Evolutionary conservation across 106 monocot genomes (phyloP).

Genomic region (Amphibolis antarctica): DNA sequence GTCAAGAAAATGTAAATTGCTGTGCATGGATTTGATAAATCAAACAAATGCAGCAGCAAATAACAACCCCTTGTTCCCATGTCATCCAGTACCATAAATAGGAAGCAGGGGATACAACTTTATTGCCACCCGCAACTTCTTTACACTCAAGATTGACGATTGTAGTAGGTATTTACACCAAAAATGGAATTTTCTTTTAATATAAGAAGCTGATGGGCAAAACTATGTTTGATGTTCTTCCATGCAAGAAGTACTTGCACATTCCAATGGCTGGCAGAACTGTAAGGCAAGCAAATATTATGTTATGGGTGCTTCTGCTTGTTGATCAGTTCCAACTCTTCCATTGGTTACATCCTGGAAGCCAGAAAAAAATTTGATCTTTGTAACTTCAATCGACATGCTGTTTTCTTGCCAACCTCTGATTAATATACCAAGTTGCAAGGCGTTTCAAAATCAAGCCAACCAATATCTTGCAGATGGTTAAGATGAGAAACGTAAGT

Average conservation of each 20-base stretch:
- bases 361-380: neutral
- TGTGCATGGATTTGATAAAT: too few species aligned
- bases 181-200: neutral
- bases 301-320: neutral
- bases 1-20: too few species aligned
- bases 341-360: neutral
- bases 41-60: too few species aligned
- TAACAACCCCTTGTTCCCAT: too few species aligned
- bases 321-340: neutral
- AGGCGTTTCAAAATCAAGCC: conserved; percentile 11
- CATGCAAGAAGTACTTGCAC: neutral
- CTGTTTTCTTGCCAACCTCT: conserved; percentile 10
- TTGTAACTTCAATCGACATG: conserved; percentile 9
- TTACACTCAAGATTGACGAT: neutral
- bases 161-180: neutral
- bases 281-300: neutral
- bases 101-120: neutral
- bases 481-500: conserved; percentile 17
- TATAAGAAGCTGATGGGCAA: neutral
- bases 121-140: conserved; percentile 2
- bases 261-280: neutral
- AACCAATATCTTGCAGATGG: conserved; percentile 19
- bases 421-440: conserved; percentile 18
- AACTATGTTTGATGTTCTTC: neutral
- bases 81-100: neutral